Percentiles rank a stretch among this genome's conserved stretches.
These are phyloP conservation scores for Pseudomonodictys pantanalensis DNA, from an alignment of 495 filamentous ascomycete species.

Conservation along the genomic window DNA sequence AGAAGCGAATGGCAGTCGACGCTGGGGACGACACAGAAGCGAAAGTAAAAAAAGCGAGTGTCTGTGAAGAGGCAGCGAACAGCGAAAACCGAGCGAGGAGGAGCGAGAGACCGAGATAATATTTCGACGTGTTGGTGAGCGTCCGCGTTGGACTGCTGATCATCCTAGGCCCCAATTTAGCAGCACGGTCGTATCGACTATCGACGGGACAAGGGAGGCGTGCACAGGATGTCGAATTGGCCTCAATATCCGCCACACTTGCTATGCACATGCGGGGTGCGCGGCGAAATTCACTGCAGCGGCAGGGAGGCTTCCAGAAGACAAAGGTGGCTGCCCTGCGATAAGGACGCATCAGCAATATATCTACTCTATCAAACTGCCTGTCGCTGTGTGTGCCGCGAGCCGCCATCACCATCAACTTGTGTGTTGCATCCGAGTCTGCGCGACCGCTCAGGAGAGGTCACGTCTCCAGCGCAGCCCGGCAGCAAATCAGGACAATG, in stretches of 20 bases:
- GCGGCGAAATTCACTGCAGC: too few relatives aligned
- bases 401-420: too few relatives aligned
- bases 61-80: slow-evolving; percentile 3
- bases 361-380: too few relatives aligned
- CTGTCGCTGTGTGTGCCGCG: too few relatives aligned
- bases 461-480: background rate
- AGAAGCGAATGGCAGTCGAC: slow-evolving; percentile 23
- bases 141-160: background rate
- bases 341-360: background rate
- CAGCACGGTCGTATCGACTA: slow-evolving; percentile 21
- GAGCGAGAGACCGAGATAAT: slow-evolving; percentile 3
- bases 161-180: slow-evolving; percentile 20
- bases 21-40: background rate
- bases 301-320: too few relatives aligned
- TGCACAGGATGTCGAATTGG: background rate
- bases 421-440: background rate
- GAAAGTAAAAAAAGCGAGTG: slow-evolving; percentile 23
- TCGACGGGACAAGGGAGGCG: background rate
- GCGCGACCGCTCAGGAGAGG: slow-evolving; percentile 10
- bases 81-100: background rate
- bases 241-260: background rate
- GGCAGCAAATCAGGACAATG: background rate
- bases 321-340: too few relatives aligned
- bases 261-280: background rate
- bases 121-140: slow-evolving; percentile 2